phyloP scores from a whole-genome alignment of 495 filamentous ascomycete genomes.

The Trichoderma reesei region DNA sequence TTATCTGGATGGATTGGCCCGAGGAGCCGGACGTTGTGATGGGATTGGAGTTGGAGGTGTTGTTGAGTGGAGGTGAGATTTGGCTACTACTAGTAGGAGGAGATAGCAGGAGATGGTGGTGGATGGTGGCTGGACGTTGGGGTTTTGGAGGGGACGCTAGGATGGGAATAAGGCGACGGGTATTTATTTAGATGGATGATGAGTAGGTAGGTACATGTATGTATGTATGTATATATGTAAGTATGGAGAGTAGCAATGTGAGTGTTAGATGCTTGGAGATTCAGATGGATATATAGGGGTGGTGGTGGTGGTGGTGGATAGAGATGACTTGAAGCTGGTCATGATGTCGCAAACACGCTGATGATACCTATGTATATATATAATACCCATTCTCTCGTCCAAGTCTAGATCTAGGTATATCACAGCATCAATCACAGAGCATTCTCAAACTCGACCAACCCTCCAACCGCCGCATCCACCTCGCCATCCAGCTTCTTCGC shows the following conservation, averaged over 20 bases:
- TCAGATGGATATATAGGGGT: no score
- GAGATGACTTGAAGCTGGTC: no score
- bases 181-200: not conserved
- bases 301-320: no score
- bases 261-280: no score
- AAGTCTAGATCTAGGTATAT: no score
- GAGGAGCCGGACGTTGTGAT: not conserved
- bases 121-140: not conserved
- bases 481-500: not conserved
- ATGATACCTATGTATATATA: no score
- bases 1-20: not conserved
- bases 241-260: no score
- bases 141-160: not conserved
- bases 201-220: not conserved
- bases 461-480: not conserved
- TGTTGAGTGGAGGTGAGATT: not conserved
- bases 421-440: not conserved
- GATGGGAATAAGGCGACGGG: not conserved
- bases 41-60: not conserved
- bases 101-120: not conserved
- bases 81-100: not conserved
- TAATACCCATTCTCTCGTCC: not conserved
- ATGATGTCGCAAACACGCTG: no score
- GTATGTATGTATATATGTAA: no score
- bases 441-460: conserved; percentile 4